phyloP scores from a whole-genome alignment of 1,284 basidiomycete genomes.

The Uromyces viciae-fabae region DNA sequence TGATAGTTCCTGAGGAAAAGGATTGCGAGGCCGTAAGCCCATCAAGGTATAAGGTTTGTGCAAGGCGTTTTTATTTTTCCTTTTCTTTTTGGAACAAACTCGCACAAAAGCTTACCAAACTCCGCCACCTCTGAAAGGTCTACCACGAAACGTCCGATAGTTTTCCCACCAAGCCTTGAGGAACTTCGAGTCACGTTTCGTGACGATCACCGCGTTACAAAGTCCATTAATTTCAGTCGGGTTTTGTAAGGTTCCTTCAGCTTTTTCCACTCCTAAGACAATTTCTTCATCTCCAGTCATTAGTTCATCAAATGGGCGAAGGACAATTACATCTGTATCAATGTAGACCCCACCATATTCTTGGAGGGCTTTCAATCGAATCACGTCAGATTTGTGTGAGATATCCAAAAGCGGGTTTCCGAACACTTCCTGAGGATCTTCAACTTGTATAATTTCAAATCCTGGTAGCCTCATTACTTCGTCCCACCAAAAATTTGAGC shows the following conservation, averaged over 20 bases:
- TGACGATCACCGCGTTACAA: slow-evolving; percentile 41
- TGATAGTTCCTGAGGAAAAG: slow-evolving; percentile 30
- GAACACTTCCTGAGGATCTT: slow-evolving; percentile 26
- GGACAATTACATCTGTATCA: slow-evolving; percentile 38
- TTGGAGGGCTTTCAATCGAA: slow-evolving; percentile 20
- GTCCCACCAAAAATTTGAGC: slow-evolving; percentile 43
- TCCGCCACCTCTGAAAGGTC: slow-evolving; percentile 34
- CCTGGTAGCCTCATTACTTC: slow-evolving; percentile 19
- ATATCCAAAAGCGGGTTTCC: slow-evolving; percentile 37
- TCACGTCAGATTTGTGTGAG: slow-evolving; percentile 42
- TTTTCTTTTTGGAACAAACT: background rate
- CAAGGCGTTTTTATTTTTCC: too few relatives aligned
- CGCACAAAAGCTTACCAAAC: slow-evolving; percentile 25
- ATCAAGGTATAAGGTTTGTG: too few relatives aligned
- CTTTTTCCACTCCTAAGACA: slow-evolving; percentile 36
- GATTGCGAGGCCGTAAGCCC: too few relatives aligned
- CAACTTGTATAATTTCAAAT: slow-evolving; percentile 24
- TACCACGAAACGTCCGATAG: slow-evolving; percentile 36
- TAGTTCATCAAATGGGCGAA: slow-evolving; percentile 25
- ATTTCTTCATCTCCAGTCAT: slow-evolving; percentile 34
- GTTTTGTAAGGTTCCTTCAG: slow-evolving; percentile 32
- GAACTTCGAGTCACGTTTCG: slow-evolving; percentile 19
- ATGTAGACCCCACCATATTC: slow-evolving; percentile 33
- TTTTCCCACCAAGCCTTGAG: slow-evolving; percentile 31
- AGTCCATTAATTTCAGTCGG: slow-evolving; percentile 30